These are phyloP conservation scores for Fusarium buharicum DNA, from an alignment of 2,329 filamentous ascomycete genomes.

Conservation along the genomic window DNA sequence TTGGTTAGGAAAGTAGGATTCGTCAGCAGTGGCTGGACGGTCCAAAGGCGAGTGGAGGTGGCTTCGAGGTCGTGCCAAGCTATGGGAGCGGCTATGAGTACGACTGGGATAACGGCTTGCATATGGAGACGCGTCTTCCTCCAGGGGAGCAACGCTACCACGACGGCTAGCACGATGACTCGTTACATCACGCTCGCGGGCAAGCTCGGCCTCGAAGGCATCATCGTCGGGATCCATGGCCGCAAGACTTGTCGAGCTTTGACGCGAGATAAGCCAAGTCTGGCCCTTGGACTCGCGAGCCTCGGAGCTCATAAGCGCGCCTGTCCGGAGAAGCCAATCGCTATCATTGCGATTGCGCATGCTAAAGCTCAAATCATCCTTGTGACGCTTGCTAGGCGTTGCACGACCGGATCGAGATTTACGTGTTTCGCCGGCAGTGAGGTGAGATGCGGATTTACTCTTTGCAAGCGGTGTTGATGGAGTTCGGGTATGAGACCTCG, in stretches of 20 bases:
- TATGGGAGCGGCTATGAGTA: slow-evolving; percentile 52
- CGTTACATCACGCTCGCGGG: slow-evolving; percentile 60
- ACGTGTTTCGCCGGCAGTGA: slow-evolving; percentile 48
- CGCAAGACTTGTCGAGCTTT: slow-evolving; percentile 70
- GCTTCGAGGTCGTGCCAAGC: slow-evolving; percentile 50
- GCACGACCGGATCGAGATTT: slow-evolving; percentile 46
- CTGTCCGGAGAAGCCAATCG: slow-evolving; percentile 73
- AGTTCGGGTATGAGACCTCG: slow-evolving; percentile 57
- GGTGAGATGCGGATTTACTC: slow-evolving; percentile 71
- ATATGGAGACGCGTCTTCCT: slow-evolving; percentile 50
- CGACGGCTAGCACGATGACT: slow-evolving; percentile 61
- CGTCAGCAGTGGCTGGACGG: slow-evolving; percentile 42
- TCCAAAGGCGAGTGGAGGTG: slow-evolving; percentile 60
- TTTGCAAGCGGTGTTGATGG: slow-evolving; percentile 61
- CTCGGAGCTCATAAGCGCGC: slow-evolving; percentile 69
- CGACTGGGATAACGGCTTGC: slow-evolving; percentile 61
- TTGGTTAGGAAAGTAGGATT: slow-evolving; percentile 42
- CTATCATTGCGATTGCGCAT: slow-evolving; percentile 60
- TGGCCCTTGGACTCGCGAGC: slow-evolving; percentile 75
- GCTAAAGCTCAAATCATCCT: slow-evolving; percentile 45
- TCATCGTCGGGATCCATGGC: slow-evolving; percentile 65
- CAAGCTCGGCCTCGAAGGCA: slow-evolving; percentile 62
- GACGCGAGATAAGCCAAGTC: slow-evolving; percentile 72
- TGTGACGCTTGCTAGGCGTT: slow-evolving; percentile 50
- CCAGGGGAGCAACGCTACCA: slow-evolving; percentile 56